A percentile compares a stretch with the other conserved stretches of the same genome.
phyloP scores from a whole-genome alignment of 1,284 basidiomycete genomes.

The Malassezia caprae region DNA sequence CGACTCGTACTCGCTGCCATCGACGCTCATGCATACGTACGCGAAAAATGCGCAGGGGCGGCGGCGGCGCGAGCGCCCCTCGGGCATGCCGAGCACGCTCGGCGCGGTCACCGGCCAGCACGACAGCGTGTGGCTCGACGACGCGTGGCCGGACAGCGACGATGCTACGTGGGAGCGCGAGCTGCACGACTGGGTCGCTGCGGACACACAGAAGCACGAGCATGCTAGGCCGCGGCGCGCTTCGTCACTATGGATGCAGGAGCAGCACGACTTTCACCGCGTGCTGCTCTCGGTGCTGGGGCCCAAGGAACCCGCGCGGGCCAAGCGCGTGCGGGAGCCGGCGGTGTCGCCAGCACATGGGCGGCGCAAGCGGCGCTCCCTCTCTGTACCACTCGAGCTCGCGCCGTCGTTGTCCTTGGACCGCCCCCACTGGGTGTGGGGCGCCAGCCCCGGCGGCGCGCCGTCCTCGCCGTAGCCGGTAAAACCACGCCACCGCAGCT shows the following conservation, averaged over 20 bases:
- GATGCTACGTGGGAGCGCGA: slow-evolving; percentile 4
- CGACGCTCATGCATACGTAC: slow-evolving; percentile 22
- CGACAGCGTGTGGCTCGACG: slow-evolving; percentile 32
- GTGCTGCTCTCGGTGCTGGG: slow-evolving; percentile 21
- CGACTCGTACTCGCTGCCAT: slow-evolving; percentile 8
- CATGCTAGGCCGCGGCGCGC: background rate
- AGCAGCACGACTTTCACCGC: slow-evolving; percentile 20
- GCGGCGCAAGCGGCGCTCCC: background rate
- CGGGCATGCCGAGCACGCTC: slow-evolving; percentile 9
- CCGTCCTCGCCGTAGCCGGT: background rate
- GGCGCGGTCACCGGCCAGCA: background rate
- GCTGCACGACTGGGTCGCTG: slow-evolving; percentile 1
- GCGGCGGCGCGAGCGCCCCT: slow-evolving; percentile 4
- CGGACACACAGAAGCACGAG: background rate
- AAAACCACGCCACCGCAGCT: background rate
- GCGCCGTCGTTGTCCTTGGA: background rate
- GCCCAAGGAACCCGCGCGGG: background rate
- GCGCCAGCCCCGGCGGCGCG: background rate
- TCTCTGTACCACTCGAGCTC: background rate
- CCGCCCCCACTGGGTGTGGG: background rate
- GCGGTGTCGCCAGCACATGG: background rate
- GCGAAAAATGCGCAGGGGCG: background rate
- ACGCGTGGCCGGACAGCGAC: background rate
- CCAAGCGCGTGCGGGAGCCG: background rate
- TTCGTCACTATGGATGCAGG: slow-evolving; percentile 17